Evolutionary conservation across 768 basidiomycete species (phyloP).

Genomic region (Lepiota venenata): DNA sequence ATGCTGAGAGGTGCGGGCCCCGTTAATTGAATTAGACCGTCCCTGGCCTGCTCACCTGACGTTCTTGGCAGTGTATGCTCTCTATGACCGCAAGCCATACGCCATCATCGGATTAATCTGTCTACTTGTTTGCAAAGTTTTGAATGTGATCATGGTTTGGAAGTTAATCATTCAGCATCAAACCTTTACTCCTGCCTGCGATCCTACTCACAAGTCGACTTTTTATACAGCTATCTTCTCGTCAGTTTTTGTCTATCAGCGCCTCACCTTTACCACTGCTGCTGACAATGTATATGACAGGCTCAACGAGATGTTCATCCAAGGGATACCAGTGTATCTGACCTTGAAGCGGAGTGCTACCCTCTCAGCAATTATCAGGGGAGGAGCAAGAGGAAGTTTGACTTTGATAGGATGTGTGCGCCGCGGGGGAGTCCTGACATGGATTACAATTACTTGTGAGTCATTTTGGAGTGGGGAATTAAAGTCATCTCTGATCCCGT

Average conservation of each 20-base stretch:
- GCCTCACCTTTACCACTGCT: no score
- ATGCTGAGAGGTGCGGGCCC: background rate
- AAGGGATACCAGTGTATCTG: background rate
- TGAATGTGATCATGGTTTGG: background rate
- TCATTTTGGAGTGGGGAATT: background rate
- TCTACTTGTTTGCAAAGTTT: background rate
- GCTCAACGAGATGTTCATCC: background rate
- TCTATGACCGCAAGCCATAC: background rate
- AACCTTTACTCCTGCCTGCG: background rate
- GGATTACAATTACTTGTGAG: background rate
- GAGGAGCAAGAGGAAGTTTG: background rate
- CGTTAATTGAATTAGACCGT: background rate
- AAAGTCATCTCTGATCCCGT: no score
- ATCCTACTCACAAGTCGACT: background rate
- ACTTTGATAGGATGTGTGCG: background rate
- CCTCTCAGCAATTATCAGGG: background rate
- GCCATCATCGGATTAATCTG: no score
- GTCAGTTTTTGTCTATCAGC: background rate
- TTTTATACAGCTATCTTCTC: background rate
- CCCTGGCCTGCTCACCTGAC: background rate
- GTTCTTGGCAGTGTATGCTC: background rate
- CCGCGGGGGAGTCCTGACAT: background rate
- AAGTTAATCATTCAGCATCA: background rate
- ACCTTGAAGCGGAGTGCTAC: background rate
- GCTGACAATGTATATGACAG: background rate